Percentiles rank a stretch among this genome's conserved stretches.
Evolutionary conservation across 208 protist genomes (phyloP).

Genomic region (Lotmaria passim): DNA sequence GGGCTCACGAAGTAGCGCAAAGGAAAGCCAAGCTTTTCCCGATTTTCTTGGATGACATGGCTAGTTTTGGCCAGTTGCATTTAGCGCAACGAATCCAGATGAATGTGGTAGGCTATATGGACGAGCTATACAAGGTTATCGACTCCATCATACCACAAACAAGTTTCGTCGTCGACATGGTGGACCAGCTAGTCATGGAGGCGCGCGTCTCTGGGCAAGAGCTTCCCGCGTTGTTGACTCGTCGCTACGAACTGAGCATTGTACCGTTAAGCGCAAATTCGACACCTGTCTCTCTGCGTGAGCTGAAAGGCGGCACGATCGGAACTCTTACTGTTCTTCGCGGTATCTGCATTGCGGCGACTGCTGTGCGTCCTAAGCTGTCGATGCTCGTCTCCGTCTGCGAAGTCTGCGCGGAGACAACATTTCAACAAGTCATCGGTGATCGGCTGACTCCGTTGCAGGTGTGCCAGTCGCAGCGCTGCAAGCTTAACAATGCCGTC

Average conservation of each 20-base stretch:
- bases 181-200: slow-evolving; percentile 76
- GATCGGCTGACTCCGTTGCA: slow-evolving; percentile 81
- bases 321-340: slow-evolving; percentile 83
- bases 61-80: slow-evolving; percentile 68
- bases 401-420: slow-evolving; percentile 89
- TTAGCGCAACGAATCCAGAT: slow-evolving; percentile 85
- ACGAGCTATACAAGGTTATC: slow-evolving; percentile 78
- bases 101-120: slow-evolving; percentile 86
- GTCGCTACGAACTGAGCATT: slow-evolving; percentile 79
- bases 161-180: slow-evolving; percentile 54
- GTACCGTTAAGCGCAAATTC: slow-evolving; percentile 52
- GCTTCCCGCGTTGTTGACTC: slow-evolving; percentile 65
- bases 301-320: slow-evolving; percentile 75
- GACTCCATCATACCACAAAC: slow-evolving; percentile 69
- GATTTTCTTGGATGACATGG: slow-evolving; percentile 71
- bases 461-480: slow-evolving; percentile 88
- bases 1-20: slow-evolving; percentile 45
- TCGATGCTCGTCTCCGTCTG: slow-evolving; percentile 87
- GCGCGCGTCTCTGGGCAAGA: slow-evolving; percentile 65
- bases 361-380: slow-evolving; percentile 84
- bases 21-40: slow-evolving; percentile 52
- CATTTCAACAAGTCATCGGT: slow-evolving; percentile 91
- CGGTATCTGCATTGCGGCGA: slow-evolving; percentile 90
- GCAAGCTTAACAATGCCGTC: slow-evolving; percentile 82
- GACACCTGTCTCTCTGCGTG: slow-evolving; percentile 61